A percentile compares a stretch with the other conserved stretches of the same genome.
These are phyloP conservation scores for Sesbania bispinosa DNA, from an alignment of 306 rosid species.

Conservation along the genomic window DNA sequence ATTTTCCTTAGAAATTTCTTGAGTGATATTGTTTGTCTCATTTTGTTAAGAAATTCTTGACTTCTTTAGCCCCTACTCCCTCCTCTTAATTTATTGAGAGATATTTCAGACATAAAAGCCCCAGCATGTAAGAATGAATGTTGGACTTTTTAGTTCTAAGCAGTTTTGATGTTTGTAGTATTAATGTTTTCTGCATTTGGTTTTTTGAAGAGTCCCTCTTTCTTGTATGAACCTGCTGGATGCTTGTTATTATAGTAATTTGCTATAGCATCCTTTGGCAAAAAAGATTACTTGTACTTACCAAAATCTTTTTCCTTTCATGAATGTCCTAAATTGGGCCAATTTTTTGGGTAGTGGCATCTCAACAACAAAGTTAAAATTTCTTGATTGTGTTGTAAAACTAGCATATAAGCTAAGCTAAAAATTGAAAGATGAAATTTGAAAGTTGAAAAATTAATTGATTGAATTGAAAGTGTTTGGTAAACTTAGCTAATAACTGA, in stretches of 20 bases:
- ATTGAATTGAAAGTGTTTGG: too few relatives aligned
- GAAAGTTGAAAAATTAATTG: too few relatives aligned
- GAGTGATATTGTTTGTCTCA: slow-evolving; percentile 17
- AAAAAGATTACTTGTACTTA: background rate
- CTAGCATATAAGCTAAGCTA: too few relatives aligned
- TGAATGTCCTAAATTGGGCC: too few relatives aligned
- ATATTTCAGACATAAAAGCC: slow-evolving; percentile 12
- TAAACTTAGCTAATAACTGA: too few relatives aligned
- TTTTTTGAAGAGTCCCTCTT: background rate
- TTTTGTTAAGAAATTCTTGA: slow-evolving; percentile 1
- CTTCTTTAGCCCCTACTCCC: background rate
- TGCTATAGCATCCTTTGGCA: background rate
- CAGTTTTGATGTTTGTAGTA: slow-evolving; percentile 21
- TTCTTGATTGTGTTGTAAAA: too few relatives aligned
- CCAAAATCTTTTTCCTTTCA: background rate
- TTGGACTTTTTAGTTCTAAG: slow-evolving; percentile 12
- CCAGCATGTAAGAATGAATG: slow-evolving; percentile 11
- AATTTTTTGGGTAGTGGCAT: too few relatives aligned
- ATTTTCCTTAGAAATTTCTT: slow-evolving; percentile 1
- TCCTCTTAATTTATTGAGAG: slow-evolving; percentile 8
- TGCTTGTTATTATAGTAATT: background rate
- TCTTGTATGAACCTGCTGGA: slow-evolving; percentile 16
- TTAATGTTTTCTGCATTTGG: background rate
- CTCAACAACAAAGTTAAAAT: too few relatives aligned
- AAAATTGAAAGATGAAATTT: too few relatives aligned